Conservation (phyloP, 306 rosid genomes). For the Lathyrus aphaca region DNA sequence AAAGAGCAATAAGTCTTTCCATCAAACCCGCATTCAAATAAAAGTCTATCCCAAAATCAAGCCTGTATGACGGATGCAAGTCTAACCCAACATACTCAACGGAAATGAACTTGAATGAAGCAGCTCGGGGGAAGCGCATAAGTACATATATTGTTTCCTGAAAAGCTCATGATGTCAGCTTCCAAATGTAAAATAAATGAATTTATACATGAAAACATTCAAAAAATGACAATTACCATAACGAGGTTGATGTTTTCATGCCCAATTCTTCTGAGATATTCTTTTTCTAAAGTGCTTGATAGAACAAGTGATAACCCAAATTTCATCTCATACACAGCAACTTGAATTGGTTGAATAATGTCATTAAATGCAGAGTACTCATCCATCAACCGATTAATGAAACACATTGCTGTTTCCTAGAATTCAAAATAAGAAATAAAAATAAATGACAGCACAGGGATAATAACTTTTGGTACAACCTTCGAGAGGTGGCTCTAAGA, state of each 20-base stretch:
- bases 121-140: too few relatives aligned
- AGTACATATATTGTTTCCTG: conserved; percentile 21
- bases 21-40: conserved; percentile 39
- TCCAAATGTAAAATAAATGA: too few relatives aligned
- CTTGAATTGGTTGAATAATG: conserved; percentile 85
- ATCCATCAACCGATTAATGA: conserved; percentile 63
- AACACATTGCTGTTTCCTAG: conserved; percentile 70
- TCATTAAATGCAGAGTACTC: conserved; percentile 60
- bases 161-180: too few relatives aligned
- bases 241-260: conserved; percentile 44
- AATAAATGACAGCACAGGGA: background rate
- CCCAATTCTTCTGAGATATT: conserved; percentile 44
- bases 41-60: too few relatives aligned
- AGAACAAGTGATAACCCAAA: conserved; percentile 74
- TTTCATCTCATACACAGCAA: conserved; percentile 90
- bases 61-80: too few relatives aligned
- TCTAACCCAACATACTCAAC: too few relatives aligned
- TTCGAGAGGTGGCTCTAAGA: background rate
- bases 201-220: conserved; percentile 15
- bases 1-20: conserved; percentile 53
- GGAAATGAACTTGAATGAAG: too few relatives aligned
- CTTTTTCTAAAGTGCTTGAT: conserved; percentile 51
- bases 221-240: conserved; percentile 52
- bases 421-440: conserved; percentile 34
- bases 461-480: background rate